A percentile compares a stretch with the other conserved stretches of the same genome.
Evolutionary conservation across 2,329 filamentous ascomycete species (phyloP).

Genomic region (Xylariaceae sp.): DNA sequence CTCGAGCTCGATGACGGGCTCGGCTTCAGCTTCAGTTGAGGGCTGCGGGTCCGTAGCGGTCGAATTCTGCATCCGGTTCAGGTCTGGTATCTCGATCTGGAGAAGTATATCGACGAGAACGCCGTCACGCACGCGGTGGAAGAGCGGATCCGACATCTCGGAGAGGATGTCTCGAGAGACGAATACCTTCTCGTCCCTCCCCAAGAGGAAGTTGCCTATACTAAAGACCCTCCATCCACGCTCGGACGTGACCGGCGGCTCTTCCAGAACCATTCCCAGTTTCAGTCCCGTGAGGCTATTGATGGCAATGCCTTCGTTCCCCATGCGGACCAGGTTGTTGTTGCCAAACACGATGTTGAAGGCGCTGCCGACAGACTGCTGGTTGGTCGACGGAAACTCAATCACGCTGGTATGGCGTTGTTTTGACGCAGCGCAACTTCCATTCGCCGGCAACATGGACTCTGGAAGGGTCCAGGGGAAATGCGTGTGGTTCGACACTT

Average conservation of each 20-base stretch:
- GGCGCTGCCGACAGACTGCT: constrained; percentile 35
- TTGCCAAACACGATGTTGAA: constrained; percentile 43
- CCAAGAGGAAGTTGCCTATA: constrained; percentile 74
- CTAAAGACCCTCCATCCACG: constrained; percentile 67
- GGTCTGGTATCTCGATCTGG: constrained; percentile 37
- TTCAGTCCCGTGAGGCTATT: constrained; percentile 53
- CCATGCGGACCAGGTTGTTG: constrained; percentile 43
- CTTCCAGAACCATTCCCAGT: constrained; percentile 63
- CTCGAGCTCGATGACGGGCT: no score
- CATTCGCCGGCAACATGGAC: constrained; percentile 68
- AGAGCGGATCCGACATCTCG: constrained; percentile 75
- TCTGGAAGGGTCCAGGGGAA: constrained; percentile 91
- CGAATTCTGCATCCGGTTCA: constrained; percentile 16
- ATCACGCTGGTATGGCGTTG: constrained; percentile 64
- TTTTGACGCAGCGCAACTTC: constrained; percentile 68
- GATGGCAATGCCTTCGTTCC: constrained; percentile 42
- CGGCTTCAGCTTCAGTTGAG: no score
- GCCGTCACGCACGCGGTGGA: constrained; percentile 69
- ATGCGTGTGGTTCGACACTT: constrained; percentile 71
- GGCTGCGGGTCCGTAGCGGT: constrained; percentile 26
- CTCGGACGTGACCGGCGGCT: constrained; percentile 35
- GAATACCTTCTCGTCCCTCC: constrained; percentile 81
- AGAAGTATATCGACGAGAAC: constrained; percentile 70
- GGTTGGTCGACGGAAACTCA: constrained; percentile 52
- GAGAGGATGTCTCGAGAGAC: constrained; percentile 71